Evolutionary conservation across 176 grass and related monocot genomes (phyloP).

Genomic region (Urochloa ruziziensis): DNA sequence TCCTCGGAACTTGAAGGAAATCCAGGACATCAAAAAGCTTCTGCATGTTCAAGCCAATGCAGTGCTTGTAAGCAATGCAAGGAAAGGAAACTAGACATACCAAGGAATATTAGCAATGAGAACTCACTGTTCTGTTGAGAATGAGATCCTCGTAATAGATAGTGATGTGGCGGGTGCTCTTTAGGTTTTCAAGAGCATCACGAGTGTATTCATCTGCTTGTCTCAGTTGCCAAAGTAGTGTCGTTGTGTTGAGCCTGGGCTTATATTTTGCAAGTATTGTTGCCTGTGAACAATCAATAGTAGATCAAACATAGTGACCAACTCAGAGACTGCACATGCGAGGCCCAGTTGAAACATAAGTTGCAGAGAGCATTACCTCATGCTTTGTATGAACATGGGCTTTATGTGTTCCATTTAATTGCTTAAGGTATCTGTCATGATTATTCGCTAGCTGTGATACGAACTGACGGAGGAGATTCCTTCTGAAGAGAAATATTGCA

Average conservation of each 20-base stretch:
- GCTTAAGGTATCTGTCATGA: constrained; percentile 75
- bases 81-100: background rate
- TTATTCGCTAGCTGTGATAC: constrained; percentile 77
- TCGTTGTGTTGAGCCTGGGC: constrained; percentile 68
- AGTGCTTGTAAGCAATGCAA: background rate
- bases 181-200: constrained; percentile 55
- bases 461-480: constrained; percentile 77
- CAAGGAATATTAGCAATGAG: background rate
- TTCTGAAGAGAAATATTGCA: constrained; percentile 83
- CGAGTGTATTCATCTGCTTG: constrained; percentile 44
- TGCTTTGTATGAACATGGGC: constrained; percentile 73
- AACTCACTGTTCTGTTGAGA: constrained; percentile 66
- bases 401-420: constrained; percentile 91
- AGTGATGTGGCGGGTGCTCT: constrained; percentile 54
- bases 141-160: constrained; percentile 85
- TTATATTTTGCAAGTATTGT: constrained; percentile 72
- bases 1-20: constrained; percentile 61
- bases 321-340: background rate
- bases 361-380: constrained; percentile 48
- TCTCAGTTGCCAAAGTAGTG: constrained; percentile 50
- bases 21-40: constrained; percentile 69
- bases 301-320: constrained; percentile 14
- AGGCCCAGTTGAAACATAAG: background rate
- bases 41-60: constrained; percentile 28
- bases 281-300: constrained; percentile 37